Evolutionary conservation across 768 basidiomycete genomes (phyloP).

Genomic region (Russula foetens): DNA sequence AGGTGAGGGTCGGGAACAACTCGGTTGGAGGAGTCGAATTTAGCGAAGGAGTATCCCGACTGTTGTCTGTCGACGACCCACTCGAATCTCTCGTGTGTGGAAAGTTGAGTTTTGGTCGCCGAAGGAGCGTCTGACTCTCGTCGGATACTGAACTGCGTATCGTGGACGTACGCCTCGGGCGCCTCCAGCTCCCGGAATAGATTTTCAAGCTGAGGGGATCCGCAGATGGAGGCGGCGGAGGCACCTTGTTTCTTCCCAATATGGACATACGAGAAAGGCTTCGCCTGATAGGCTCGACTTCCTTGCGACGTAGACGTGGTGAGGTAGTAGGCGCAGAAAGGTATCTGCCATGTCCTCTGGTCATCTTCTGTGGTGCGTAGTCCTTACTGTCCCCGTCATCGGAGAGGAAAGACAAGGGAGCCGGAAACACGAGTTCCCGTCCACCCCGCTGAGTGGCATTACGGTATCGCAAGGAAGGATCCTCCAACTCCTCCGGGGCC

Average conservation of each 20-base stretch:
- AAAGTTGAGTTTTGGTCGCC: background rate
- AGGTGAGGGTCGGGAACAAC: conserved; percentile 20
- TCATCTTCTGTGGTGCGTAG: background rate
- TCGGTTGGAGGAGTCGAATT: background rate
- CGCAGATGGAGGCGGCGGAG: conserved; percentile 38
- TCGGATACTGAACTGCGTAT: conserved; percentile 4
- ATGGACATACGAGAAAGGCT: conserved; percentile 27
- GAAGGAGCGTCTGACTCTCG: background rate
- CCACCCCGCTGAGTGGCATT: conserved; percentile 24
- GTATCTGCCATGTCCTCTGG: background rate
- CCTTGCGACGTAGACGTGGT: background rate
- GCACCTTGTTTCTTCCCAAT: conserved; percentile 29
- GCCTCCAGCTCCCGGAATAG: conserved; percentile 46
- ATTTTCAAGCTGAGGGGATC: conserved; percentile 39
- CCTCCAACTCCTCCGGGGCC: conserved; percentile 26
- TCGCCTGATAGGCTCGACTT: conserved; percentile 11
- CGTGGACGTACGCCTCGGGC: conserved; percentile 18
- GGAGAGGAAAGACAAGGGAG: conserved; percentile 50
- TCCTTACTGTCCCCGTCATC: background rate
- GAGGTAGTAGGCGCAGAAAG: background rate
- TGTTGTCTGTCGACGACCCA: conserved; percentile 14
- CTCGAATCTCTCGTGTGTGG: conserved; percentile 7
- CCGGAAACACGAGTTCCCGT: conserved; percentile 64
- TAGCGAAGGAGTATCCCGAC: conserved; percentile 23
- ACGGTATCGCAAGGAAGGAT: conserved; percentile 25